Evolutionary conservation across 805 yeast genomes (phyloP).

Genomic region (Starmerella riodocensis): DNA sequence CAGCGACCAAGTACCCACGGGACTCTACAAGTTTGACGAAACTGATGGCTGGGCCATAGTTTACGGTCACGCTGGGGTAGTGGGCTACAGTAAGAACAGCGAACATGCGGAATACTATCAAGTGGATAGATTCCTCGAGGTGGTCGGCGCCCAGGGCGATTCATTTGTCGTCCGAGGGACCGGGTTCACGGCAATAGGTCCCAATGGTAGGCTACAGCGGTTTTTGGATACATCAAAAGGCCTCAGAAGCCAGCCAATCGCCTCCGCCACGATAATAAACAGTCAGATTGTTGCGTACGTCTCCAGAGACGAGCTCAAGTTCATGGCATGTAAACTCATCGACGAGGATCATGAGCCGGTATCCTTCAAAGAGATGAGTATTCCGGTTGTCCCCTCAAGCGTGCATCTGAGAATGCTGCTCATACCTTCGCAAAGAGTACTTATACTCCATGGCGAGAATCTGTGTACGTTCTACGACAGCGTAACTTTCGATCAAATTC

Average conservation of each 20-base stretch:
- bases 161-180: background rate
- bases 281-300: background rate
- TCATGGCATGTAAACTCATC: background rate
- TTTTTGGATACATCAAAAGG: background rate
- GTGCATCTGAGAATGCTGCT: constrained; percentile 1
- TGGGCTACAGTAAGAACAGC: background rate
- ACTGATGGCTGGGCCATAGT: background rate
- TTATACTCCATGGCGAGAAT: constrained; percentile 1
- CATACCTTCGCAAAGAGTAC: constrained; percentile 3
- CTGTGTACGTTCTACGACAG: constrained; percentile 3
- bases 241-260: background rate
- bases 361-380: background rate
- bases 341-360: background rate
- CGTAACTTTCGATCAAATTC: background rate
- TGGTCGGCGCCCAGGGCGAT: background rate
- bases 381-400: background rate
- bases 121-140: background rate
- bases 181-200: background rate
- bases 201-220: background rate
- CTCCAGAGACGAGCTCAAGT: background rate
- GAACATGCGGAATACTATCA: background rate
- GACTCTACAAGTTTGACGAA: background rate
- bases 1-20: background rate
- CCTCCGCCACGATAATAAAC: background rate
- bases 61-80: background rate